Conservation (phyloP, 148 eudicot genomes). For the Arbutus unedo region DNA sequence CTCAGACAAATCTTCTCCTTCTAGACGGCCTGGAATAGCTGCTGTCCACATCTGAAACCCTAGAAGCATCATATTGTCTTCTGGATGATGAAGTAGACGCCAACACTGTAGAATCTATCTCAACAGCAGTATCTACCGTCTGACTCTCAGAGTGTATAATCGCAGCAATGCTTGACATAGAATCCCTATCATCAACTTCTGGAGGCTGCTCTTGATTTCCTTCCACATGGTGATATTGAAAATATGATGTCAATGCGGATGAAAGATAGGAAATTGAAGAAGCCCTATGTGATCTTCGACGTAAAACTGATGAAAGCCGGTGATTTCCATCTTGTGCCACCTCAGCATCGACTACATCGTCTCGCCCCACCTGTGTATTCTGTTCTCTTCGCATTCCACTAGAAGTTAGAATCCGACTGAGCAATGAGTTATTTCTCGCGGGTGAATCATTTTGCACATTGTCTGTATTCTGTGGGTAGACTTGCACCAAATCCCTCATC, state of each 20-base stretch:
- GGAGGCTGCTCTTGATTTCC: constrained; percentile 52
- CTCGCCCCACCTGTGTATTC: constrained; percentile 32
- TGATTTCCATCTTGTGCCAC: constrained; percentile 44
- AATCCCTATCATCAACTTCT: constrained; percentile 77
- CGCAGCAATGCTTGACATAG: constrained; percentile 94
- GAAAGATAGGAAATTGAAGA: constrained; percentile 30
- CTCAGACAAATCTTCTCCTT: constrained; percentile 74
- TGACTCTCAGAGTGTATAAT: constrained; percentile 86
- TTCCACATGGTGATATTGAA: constrained; percentile 41
- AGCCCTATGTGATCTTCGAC: constrained; percentile 53
- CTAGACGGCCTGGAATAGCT: constrained; percentile 82
- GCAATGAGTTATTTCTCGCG: constrained; percentile 49
- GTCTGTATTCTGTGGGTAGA: constrained; percentile 37
- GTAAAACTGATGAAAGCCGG: constrained; percentile 50
- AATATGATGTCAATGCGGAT: constrained; percentile 45
- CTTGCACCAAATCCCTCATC: constrained; percentile 42
- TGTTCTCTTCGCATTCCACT: constrained; percentile 70
- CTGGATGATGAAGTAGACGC: constrained; percentile 82
- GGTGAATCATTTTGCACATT: constrained; percentile 34
- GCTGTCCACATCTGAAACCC: constrained; percentile 77
- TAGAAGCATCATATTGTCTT: constrained; percentile 56
- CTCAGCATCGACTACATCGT: constrained; percentile 55
- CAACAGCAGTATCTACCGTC: constrained; percentile 75
- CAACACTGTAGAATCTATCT: constrained; percentile 80
- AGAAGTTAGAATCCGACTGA: constrained; percentile 57